phyloP scores from a whole-genome alignment of 176 grass and related monocot genomes.

The Saccharum spontaneum region DNA sequence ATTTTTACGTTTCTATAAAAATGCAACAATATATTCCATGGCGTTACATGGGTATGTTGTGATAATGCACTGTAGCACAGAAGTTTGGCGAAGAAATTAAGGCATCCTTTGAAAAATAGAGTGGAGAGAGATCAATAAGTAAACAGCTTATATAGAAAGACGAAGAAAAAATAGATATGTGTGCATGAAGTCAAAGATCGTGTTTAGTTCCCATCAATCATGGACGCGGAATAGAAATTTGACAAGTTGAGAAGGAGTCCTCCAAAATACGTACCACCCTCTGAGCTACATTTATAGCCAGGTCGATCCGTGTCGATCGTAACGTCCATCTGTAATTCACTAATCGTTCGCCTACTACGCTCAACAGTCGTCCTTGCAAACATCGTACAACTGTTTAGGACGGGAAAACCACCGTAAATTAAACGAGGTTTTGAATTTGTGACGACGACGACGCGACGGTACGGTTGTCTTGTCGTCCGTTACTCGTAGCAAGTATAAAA shows the following conservation, averaged over 20 bases:
- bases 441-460: not conserved
- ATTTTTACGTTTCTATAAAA: no score
- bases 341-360: not conserved
- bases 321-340: not conserved
- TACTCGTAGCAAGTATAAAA: not conserved
- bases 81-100: not conserved
- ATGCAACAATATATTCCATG: no score
- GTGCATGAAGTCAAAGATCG: not conserved
- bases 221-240: not conserved
- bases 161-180: not conserved
- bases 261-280: not conserved
- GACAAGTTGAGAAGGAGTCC: not conserved
- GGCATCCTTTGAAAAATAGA: not conserved
- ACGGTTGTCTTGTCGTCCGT: not conserved
- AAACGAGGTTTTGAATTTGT: slow-evolving; percentile 7
- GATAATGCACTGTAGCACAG: not conserved
- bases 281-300: not conserved
- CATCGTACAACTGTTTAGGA: slow-evolving; percentile 20
- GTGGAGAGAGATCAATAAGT: not conserved
- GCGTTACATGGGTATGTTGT: no score
- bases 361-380: not conserved
- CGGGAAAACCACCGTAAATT: not conserved
- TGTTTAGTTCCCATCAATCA: not conserved
- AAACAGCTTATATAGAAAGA: not conserved
- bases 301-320: not conserved